These are phyloP conservation scores for Neurospora sp. DNA, from an alignment of 495 filamentous ascomycete genomes.

Conservation along the genomic window DNA sequence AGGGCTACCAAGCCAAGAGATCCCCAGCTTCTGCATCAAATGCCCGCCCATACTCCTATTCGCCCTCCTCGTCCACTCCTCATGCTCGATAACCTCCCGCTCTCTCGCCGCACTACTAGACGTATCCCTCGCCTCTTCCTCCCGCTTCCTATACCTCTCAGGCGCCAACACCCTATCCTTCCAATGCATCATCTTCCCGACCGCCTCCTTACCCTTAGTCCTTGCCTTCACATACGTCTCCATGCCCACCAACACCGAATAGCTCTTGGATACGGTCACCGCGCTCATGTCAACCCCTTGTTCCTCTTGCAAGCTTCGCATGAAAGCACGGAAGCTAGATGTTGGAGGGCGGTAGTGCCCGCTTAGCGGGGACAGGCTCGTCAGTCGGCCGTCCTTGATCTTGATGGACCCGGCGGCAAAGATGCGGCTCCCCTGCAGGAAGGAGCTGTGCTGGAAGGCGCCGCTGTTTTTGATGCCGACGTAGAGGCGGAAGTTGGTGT, in stretches of 20 bases:
- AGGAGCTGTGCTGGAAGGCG: constrained; percentile 83
- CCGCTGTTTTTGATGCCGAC: constrained; percentile 84
- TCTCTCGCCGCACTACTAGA: constrained; percentile 43
- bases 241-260: constrained; percentile 71
- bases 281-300: constrained; percentile 66
- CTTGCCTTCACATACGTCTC: constrained; percentile 63
- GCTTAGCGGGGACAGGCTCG: constrained; percentile 45
- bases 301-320: constrained; percentile 56
- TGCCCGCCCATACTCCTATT: constrained; percentile 24
- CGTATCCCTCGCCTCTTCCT: constrained; percentile 35
- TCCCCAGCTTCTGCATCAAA: constrained; percentile 26
- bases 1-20: constrained; percentile 3
- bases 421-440: constrained; percentile 72
- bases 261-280: constrained; percentile 68
- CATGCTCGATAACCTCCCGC: constrained; percentile 27
- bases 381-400: constrained; percentile 66
- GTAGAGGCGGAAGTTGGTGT: constrained; percentile 79
- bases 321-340: constrained; percentile 70
- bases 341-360: constrained; percentile 83
- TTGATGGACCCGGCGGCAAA: constrained; percentile 78
- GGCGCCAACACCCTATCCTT: constrained; percentile 32
- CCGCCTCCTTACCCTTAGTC: constrained; percentile 43
- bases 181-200: constrained; percentile 23
- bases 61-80: constrained; percentile 24
- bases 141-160: constrained; percentile 28